Conservation (phyloP, 2,329 filamentous ascomycete genomes). For the Ceratocystiopsis brevicomis region DNA sequence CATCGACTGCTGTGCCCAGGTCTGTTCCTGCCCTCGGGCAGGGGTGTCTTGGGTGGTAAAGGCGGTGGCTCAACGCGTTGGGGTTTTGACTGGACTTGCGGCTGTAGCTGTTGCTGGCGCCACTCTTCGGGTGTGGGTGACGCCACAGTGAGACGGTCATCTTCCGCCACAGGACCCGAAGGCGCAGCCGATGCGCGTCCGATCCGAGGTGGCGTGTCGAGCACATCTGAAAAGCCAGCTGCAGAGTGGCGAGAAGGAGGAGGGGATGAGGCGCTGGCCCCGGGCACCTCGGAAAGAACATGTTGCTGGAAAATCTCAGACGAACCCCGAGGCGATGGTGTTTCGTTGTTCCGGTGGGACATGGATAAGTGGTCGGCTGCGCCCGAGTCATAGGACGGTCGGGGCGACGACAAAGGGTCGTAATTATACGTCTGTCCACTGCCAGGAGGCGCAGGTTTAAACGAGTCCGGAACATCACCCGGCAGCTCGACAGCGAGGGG, state of each 20-base stretch:
- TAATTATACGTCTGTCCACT: no score
- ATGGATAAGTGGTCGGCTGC: slow-evolving; percentile 26
- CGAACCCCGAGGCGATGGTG: slow-evolving; percentile 31
- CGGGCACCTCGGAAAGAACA: no score
- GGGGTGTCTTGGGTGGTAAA: slow-evolving; percentile 58
- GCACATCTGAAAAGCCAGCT: no score
- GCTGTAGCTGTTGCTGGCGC: slow-evolving; percentile 30
- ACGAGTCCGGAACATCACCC: slow-evolving; percentile 27
- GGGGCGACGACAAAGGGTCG: slow-evolving; percentile 15
- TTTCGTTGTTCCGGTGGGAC: slow-evolving; percentile 13
- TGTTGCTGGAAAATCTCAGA: slow-evolving; percentile 22
- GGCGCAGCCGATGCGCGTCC: no score
- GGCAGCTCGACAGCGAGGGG: slow-evolving; percentile 36
- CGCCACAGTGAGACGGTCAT: slow-evolving; percentile 35
- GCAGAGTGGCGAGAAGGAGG: no score
- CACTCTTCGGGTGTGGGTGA: slow-evolving; percentile 41
- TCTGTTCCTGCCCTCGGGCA: slow-evolving; percentile 28
- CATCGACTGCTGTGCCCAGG: neutral
- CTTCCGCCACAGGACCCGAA: slow-evolving; percentile 11
- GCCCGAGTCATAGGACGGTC: slow-evolving; percentile 39
- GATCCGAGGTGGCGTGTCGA: no score
- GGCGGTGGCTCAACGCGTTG: slow-evolving; percentile 45
- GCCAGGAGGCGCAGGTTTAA: slow-evolving; percentile 12
- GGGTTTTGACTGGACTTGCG: slow-evolving; percentile 24
- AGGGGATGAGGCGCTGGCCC: no score